Base-by-base conservation (phyloP, 108 stramenopile genomes). In the Cyclotella baltica region DNA sequence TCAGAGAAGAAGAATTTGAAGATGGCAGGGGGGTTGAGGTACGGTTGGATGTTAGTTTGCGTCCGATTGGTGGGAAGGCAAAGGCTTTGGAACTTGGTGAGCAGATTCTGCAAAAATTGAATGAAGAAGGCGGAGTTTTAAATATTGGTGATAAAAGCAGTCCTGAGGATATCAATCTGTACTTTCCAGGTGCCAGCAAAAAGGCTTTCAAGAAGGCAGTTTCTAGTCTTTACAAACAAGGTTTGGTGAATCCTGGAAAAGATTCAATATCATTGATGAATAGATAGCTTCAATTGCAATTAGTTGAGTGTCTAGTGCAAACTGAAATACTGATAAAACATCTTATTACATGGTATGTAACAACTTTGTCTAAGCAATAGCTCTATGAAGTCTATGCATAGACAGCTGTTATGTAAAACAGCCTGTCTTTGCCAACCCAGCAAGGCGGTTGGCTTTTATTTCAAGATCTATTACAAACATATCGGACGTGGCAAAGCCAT, bases 141-240 rank as follows among this genome's bases (percentile, higher is more conserved):
- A 58, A 70, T 20, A 76, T 95, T 23, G 93, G 93, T 15, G 93
- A 95, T 71, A 95, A 93, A 76, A 90, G 89, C 5, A 51, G 75
- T 23, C 94, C 94, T 4, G 81, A 86, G 70, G 92, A 91, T 20
- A 92, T 95, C 23, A 85, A 72, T 46, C 43, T 55, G 35, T 67
- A 76, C 20, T 95, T 93, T 81, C 94, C 94, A 11, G 94, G 94
- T 25, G 78, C 85, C 40, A 77, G 85, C 61, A 88, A 83, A 47
- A 56, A 33, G 11, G 66, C 72, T 0, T 88, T 88, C 68, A 88
- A 86, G 59, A 86, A 83, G 52, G 92, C 89, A 6, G 78, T 92
- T 11, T 78, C 89, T 11, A 85, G 76, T 22, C 79, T 92, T 2
- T 92, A 90, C 61, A 87, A 88, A 62, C 78, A 85, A 67, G 88